phyloP scores from a whole-genome alignment of 257 asterid species.

The Rehmannia glutinosa region DNA sequence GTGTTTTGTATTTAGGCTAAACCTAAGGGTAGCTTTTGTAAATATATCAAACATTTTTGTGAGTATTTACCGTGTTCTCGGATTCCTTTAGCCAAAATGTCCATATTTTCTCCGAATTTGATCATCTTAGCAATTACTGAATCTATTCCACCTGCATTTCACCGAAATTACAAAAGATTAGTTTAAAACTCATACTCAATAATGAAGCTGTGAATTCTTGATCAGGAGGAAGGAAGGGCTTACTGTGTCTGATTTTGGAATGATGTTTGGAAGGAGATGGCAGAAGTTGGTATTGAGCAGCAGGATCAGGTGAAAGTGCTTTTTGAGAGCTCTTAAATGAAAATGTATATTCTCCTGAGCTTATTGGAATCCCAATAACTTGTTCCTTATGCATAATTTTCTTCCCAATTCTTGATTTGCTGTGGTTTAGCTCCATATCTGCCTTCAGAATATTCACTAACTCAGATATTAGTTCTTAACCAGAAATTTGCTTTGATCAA shows the following conservation, averaged over 20 bases:
- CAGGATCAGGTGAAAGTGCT: slow-evolving; percentile 20
- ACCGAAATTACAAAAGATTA: not conserved
- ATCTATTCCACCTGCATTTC: slow-evolving; percentile 30
- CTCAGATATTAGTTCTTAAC: not conserved
- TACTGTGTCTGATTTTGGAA: slow-evolving; percentile 30
- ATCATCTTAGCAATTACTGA: slow-evolving; percentile 36
- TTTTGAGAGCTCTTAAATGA: slow-evolving; percentile 10
- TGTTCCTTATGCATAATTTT: slow-evolving; percentile 19
- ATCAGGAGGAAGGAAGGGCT: slow-evolving; percentile 8
- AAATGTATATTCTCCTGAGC: slow-evolving; percentile 20
- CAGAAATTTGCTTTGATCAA: not conserved
- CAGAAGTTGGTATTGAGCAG: slow-evolving; percentile 23
- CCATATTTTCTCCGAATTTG: slow-evolving; percentile 31
- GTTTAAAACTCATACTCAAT: not conserved
- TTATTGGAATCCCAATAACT: slow-evolving; percentile 33
- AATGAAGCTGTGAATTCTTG: not conserved
- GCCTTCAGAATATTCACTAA: not conserved
- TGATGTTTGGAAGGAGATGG: slow-evolving; percentile 32
- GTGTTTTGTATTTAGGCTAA: no score
- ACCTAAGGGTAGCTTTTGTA: no score
- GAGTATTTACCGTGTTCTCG: slow-evolving; percentile 23
- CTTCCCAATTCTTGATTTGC: slow-evolving; percentile 16
- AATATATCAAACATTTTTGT: not conserved
- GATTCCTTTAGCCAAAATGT: slow-evolving; percentile 25
- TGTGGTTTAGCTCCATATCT: slow-evolving; percentile 21